Base-by-base conservation (phyloP, 108 stramenopile genomes). In the Cyclotella kingstonii region DNA sequence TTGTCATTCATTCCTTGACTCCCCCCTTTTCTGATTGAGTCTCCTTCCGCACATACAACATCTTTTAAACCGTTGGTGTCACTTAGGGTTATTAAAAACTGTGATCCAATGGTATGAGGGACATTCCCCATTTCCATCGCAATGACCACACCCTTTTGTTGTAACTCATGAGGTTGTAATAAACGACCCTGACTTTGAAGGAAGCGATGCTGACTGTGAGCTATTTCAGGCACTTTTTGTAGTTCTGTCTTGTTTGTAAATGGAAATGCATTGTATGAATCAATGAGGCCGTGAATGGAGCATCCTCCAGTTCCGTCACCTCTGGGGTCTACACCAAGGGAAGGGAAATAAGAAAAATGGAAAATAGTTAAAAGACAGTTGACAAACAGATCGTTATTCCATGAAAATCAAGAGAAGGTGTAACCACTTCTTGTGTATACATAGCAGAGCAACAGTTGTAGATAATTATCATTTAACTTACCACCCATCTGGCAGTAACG, bases 301-400 rank as follows among this genome's bases (percentile, higher is more conserved):
- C 88, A 82, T 56, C 99, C 99, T 2, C 99, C 98, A 6, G 64
- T 71, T 7, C 99, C 99, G 50, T 95, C 93, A 22, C 94, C 99
- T 1, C 76, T 79, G 10, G 98, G 97, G 66, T 98, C 97, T 40
- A 19, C 1, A 46, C 23, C 1, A 21, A 7, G 17, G 52, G n/a
- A 21, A 8, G n/a, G 2, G 29, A 3, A 44, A 10, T 34, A 40
- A 40, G n/a, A 27, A 29, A 38, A 21, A 36, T 26, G 22, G 43
- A 0, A 27, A 82, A 78, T 12, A 81, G 57, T 29, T 79, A 81
- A n/a, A 72, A 41, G 45, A 83, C 44, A 46, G 10, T 15, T 46
- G 44, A 10, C 9, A 50, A n/a, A n/a, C n/a, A n/a, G n/a, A n/a
- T n/a, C n/a, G n/a, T n/a, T n/a, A n/a, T n/a, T n/a, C n/a, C n/a